phyloP scores from a whole-genome alignment of 1,284 basidiomycete species.

The Moesziomyces parantarcticus region DNA sequence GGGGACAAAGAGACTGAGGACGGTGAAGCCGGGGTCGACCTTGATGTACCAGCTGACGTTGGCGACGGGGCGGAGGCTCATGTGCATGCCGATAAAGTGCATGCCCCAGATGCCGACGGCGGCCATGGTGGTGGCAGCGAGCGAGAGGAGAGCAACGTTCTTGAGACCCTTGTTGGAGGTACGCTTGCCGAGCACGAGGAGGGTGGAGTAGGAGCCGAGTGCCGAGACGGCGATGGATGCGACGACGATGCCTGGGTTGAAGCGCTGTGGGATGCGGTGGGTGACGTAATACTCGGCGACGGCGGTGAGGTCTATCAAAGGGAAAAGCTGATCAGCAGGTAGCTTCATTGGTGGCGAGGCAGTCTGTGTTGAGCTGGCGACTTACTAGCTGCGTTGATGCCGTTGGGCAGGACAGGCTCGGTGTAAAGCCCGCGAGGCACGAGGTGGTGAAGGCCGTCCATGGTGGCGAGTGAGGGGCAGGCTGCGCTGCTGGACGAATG shows the following conservation, averaged over 20 bases:
- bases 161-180: constrained; percentile 69
- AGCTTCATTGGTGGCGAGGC: too few species aligned
- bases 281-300: constrained; percentile 68
- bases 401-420: constrained; percentile 41
- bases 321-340: too few species aligned
- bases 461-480: constrained; percentile 1
- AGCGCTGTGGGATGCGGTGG: constrained; percentile 68
- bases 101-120: constrained; percentile 65
- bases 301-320: constrained; percentile 45
- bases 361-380: neutral
- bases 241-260: constrained; percentile 69
- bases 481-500: neutral
- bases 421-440: constrained; percentile 42
- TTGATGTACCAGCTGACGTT: constrained; percentile 69
- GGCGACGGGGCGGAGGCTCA: constrained; percentile 68
- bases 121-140: constrained; percentile 72
- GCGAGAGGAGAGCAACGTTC: constrained; percentile 70
- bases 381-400: constrained; percentile 31
- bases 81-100: constrained; percentile 71
- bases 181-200: constrained; percentile 70
- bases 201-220: constrained; percentile 71
- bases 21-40: constrained; percentile 70
- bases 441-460: constrained; percentile 36
- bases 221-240: constrained; percentile 71
- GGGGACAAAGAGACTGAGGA: constrained; percentile 71